Evolutionary conservation across 139 green algal genomes (phyloP).

Genomic region (Microglena sp.): DNA sequence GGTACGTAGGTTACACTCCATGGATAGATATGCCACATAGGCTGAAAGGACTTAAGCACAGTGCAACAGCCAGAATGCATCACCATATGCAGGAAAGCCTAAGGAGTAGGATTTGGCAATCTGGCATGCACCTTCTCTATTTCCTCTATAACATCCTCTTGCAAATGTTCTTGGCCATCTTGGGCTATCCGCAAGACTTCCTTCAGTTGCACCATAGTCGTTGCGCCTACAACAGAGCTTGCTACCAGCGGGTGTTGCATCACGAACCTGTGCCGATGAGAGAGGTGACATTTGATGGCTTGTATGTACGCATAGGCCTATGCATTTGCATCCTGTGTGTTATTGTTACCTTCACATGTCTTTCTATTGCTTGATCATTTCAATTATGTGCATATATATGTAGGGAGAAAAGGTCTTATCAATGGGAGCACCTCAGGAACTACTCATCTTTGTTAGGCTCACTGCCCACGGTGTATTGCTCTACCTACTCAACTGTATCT

Average conservation of each 20-base stretch:
- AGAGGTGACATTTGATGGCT: neutral
- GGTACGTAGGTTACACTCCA: neutral
- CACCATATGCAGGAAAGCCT: neutral
- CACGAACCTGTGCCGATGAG: constrained; percentile 24
- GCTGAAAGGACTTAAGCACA: neutral
- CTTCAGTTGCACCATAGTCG: constrained; percentile 40
- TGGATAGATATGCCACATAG: neutral
- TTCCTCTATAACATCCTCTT: constrained; percentile 17
- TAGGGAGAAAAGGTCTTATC: too few relatives aligned
- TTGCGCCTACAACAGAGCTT: constrained; percentile 50
- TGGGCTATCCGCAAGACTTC: constrained; percentile 38
- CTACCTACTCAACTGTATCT: too few relatives aligned
- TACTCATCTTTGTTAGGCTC: too few relatives aligned
- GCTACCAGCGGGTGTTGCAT: constrained; percentile 46
- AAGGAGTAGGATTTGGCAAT: constrained; percentile 53
- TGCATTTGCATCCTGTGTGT: too few relatives aligned
- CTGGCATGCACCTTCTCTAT: constrained; percentile 44
- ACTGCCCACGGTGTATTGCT: too few relatives aligned
- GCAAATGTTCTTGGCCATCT: constrained; percentile 16
- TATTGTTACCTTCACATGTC: too few relatives aligned
- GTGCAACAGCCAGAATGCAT: neutral
- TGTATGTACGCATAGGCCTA: neutral
- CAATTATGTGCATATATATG: too few relatives aligned
- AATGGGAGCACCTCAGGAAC: too few relatives aligned
- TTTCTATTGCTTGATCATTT: neutral